Evolutionary conservation across 192 early-diverging fungal genomes (phyloP).

Genomic region (Phlyctochytrium arcticum): DNA sequence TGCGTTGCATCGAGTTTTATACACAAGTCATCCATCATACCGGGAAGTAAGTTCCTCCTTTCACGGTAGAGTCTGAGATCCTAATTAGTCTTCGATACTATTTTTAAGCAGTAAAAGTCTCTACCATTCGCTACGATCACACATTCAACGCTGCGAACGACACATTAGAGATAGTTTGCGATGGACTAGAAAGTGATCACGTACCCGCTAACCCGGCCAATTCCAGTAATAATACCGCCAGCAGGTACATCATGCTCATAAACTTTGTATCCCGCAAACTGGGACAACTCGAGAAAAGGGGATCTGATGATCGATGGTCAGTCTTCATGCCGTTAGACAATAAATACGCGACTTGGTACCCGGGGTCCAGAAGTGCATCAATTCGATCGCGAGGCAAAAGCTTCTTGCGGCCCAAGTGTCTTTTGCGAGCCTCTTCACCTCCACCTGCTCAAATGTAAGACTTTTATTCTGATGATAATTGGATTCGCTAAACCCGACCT

Average conservation of each 20-base stretch:
- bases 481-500: no score
- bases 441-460: conserved; percentile 60
- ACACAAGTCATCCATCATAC: no score
- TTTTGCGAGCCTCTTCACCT: conserved; percentile 72
- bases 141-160: conserved; percentile 69
- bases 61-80: conserved; percentile 83
- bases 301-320: conserved; percentile 61
- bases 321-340: no score
- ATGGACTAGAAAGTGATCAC: not conserved
- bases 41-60: conserved; percentile 97
- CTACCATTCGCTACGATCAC: conserved; percentile 88
- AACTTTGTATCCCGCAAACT: conserved; percentile 83
- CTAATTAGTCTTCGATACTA: not conserved
- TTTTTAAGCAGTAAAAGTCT: not conserved
- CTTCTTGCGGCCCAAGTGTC: conserved; percentile 82
- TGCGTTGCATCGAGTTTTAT: not conserved
- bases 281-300: conserved; percentile 91
- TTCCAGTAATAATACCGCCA: conserved; percentile 93
- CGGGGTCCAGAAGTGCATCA: conserved; percentile 70
- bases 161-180: not conserved
- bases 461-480: no score
- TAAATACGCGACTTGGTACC: conserved; percentile 50
- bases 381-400: conserved; percentile 89
- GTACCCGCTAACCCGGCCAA: conserved; percentile 86
- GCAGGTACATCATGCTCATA: conserved; percentile 83